phyloP scores from a whole-genome alignment of 192 early-diverging fungal species.

The Obelidium mucronatum region DNA sequence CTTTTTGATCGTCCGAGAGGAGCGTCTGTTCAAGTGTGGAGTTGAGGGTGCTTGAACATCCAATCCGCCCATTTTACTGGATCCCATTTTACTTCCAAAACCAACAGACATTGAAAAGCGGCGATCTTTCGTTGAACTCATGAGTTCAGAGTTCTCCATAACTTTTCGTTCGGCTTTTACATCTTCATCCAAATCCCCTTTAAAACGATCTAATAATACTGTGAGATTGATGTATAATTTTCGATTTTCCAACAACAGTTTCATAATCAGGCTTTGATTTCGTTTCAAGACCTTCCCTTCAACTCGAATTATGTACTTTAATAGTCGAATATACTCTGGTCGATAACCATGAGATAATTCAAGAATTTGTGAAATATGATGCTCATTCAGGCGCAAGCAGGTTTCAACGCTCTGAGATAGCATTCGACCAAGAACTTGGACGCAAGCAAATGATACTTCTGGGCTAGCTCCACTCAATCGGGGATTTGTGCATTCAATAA shows the following conservation, averaged over 20 bases:
- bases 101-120: background rate
- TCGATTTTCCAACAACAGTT: slow-evolving; percentile 34
- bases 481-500: slow-evolving; percentile 41
- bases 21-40: background rate
- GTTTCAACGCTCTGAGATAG: slow-evolving; percentile 22
- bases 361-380: slow-evolving; percentile 38
- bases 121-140: background rate
- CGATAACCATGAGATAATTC: slow-evolving; percentile 31
- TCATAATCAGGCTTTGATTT: slow-evolving; percentile 40
- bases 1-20: background rate
- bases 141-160: background rate
- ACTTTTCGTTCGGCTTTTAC: background rate
- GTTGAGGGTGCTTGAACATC: background rate
- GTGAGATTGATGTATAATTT: slow-evolving; percentile 24
- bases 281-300: slow-evolving; percentile 39
- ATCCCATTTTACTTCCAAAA: background rate
- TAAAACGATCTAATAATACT: slow-evolving; percentile 3
- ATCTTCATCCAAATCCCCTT: slow-evolving; percentile 7
- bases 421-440: slow-evolving; percentile 18
- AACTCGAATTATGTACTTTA: slow-evolving; percentile 30
- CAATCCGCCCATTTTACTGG: background rate
- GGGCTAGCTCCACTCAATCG: slow-evolving; percentile 22
- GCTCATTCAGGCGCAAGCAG: slow-evolving; percentile 17
- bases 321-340: slow-evolving; percentile 36
- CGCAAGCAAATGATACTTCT: slow-evolving; percentile 17